Evolutionary conservation across 495 filamentous ascomycete genomes (phyloP), one percentile per base, ranked within the genome.

Genomic region (Xanthoparmelia taractica): DNA sequence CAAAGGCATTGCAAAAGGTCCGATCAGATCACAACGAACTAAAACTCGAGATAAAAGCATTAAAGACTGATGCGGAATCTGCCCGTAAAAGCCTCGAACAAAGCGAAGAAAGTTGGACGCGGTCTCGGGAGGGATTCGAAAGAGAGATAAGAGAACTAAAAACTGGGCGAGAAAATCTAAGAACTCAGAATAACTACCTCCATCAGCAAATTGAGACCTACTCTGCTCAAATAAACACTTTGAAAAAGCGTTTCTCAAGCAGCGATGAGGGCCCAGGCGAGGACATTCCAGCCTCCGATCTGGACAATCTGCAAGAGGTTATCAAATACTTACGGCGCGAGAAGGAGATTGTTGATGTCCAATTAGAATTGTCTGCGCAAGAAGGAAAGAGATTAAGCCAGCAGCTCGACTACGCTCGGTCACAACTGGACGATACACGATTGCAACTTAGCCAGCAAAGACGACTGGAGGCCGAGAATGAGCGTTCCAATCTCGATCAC

Each of bases 291-390:
- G 65, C 73, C 23, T 74, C 76, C 20, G 84, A 82, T 43, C 72
- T 85, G 23, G 88, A 90, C 62, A 87, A 88, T 63, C 82, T 96
- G 33, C 87, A 92, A 61, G 91, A 96, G 69, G 81, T 97, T 45
- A 92, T 95, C 74, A 86, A 83, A 57, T 97, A 91, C 74, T 77
- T 97, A 59, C 86, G 95, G n/a, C 85, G 89, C 52, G 95, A 97
- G 76, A 97, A 97, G 76, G 92, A 97, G 69, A 97, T 99, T 67
- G 85, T 97, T 5, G 92, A 97, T 63, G 90, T 96, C 10, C 92
- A 97, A 69, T 90, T 90, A 64, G 91, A 97, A 65, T 80, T 96
- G 38, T 90, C 90, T 56, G 77, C 86, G 0, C 89, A 96, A 70
- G 94, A 97, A 70, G 79, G 82, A 59, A 95, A 91, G 73, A 83